phyloP scores from a whole-genome alignment of 139 green algal genomes.

The Volvox reticuliferus region DNA sequence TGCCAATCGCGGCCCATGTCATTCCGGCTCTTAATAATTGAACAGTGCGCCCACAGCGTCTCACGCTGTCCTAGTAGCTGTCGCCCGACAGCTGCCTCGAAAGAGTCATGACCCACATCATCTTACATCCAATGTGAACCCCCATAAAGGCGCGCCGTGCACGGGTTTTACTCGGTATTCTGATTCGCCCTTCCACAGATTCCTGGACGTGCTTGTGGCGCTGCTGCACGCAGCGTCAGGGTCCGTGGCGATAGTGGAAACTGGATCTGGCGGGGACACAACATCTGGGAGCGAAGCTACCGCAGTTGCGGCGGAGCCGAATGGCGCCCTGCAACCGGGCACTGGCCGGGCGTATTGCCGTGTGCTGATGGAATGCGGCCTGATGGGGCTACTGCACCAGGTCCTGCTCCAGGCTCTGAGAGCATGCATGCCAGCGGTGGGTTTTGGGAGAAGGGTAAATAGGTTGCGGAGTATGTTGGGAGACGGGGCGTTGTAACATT shows the following conservation, averaged over 20 bases:
- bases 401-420: background rate
- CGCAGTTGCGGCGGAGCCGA: background rate
- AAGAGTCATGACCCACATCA: too few relatives aligned
- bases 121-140: too few relatives aligned
- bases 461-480: too few relatives aligned
- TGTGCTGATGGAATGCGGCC: background rate
- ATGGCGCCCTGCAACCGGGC: background rate
- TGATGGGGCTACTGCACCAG: constrained; percentile 28
- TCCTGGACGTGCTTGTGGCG: constrained; percentile 5
- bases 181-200: background rate
- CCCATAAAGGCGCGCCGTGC: too few relatives aligned
- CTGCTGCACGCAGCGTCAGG: constrained; percentile 31
- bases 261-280: background rate
- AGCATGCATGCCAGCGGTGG: background rate
- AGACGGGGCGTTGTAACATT: too few relatives aligned
- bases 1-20: too few relatives aligned
- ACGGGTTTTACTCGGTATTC: too few relatives aligned
- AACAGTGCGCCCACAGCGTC: too few relatives aligned
- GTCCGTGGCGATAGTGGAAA: background rate
- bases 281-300: background rate
- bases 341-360: background rate
- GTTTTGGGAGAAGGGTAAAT: background rate
- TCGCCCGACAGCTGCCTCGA: too few relatives aligned
- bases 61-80: too few relatives aligned
- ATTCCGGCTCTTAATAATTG: too few relatives aligned